Percentiles rank a stretch among this genome's conserved stretches.
Evolutionary conservation across 352 stramenopile genomes (phyloP).

Genomic region (Phytophthora crassamura): DNA sequence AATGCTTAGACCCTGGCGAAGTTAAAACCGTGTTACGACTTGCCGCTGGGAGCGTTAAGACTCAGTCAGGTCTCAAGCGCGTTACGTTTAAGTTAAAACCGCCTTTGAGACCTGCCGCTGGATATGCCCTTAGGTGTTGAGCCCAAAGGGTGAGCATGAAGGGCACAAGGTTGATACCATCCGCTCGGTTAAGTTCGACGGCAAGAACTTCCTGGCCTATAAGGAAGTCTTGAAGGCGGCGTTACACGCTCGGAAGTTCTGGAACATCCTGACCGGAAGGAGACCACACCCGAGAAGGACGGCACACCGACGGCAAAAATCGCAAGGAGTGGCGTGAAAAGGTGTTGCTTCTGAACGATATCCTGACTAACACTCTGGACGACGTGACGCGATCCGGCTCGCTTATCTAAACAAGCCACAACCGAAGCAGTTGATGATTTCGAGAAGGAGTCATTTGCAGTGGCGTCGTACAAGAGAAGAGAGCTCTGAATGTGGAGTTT

Average conservation of each 20-base stretch:
- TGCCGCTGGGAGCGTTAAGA: no score
- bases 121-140: no score
- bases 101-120: no score
- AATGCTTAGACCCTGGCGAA: no score
- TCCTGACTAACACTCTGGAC: slow-evolving; percentile 19
- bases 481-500: slow-evolving; percentile 13
- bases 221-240: slow-evolving; percentile 18
- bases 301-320: neutral
- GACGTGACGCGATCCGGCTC: slow-evolving; percentile 13
- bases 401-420: slow-evolving; percentile 2
- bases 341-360: slow-evolving; percentile 15
- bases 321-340: slow-evolving; percentile 19
- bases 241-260: slow-evolving; percentile 7
- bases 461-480: neutral
- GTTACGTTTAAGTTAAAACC: no score
- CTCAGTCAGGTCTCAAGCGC: no score
- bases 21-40: no score
- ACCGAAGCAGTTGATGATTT: no score
- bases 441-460: no score
- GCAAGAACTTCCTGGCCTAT: slow-evolving; percentile 20
- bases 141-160: no score
- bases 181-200: slow-evolving; percentile 11
- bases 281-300: slow-evolving; percentile 4
- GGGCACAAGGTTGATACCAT: slow-evolving; percentile 12
- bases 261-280: slow-evolving; percentile 32